Evolutionary conservation across 257 asterid genomes (phyloP).

Genomic region (Plantago ovata): DNA sequence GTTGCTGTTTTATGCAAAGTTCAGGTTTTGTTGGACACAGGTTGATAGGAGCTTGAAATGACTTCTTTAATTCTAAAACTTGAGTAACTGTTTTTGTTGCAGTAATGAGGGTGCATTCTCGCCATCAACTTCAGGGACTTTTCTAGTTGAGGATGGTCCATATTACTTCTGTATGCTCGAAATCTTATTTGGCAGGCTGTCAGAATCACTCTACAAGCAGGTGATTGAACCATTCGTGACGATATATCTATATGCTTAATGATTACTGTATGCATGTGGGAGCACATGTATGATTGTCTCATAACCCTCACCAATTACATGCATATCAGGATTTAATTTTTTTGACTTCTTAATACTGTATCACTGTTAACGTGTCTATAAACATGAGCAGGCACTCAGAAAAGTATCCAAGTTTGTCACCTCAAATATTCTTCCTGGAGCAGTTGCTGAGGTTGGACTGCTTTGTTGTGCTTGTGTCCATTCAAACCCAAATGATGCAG

Average conservation of each 20-base stretch:
- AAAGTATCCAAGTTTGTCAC: conserved; percentile 87
- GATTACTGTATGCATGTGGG: not conserved
- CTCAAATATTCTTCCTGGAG: conserved; percentile 96
- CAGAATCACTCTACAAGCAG: conserved; percentile 84
- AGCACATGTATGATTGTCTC: not conserved
- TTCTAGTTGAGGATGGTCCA: conserved; percentile 93
- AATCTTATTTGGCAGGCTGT: conserved; percentile 90
- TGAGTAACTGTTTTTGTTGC: conserved; percentile 37
- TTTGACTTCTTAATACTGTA: not conserved
- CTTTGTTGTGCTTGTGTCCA: conserved; percentile 98
- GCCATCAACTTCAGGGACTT: conserved; percentile 80
- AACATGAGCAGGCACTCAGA: conserved; percentile 66
- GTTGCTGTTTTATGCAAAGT: conserved; percentile 12
- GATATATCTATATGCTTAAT: not conserved
- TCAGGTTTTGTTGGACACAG: conserved; percentile 4
- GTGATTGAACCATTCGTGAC: conserved; percentile 34
- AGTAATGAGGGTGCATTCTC: conserved; percentile 83
- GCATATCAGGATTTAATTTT: not conserved
- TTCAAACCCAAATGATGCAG: conserved; percentile 89
- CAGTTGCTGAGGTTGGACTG: conserved; percentile 95
- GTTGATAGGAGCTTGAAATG: conserved; percentile 9
- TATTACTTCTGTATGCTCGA: conserved; percentile 94
- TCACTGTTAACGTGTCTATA: conserved; percentile 24
- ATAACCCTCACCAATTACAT: not conserved
- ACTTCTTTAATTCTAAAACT: conserved; percentile 22